Base-by-base conservation (phyloP, 148 eudicot genomes). In the Rheum nobile region DNA sequence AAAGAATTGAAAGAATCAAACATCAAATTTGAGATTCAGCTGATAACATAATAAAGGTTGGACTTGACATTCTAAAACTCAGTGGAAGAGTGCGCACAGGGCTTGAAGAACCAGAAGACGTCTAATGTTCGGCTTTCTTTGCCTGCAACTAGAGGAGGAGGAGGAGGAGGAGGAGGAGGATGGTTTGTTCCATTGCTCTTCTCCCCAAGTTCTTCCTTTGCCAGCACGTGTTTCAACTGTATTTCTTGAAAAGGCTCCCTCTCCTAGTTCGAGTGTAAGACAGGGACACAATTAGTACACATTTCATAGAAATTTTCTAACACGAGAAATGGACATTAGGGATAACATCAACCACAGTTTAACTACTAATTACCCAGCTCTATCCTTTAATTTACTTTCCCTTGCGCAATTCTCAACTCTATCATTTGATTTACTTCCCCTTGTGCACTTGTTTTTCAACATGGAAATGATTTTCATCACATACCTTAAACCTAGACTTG, bases 51-150 rank as follows among this genome's bases (percentile, higher is more conserved):
- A 50, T 50, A 21, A 50, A 1, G 21, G 16, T 50, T 21, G 26
- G 10, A 10, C 10, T 50, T 16, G 57, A 50, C 57, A n/a, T 14
- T 48, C 22, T 34, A 65, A 65, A 65, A 65, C 21, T 65, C 70
- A 32, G 39, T 65, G 6, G 70, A 65, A 16, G 70, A 31, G 39
- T 65, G 89, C 12, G 91, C 87, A 91, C 98, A 94, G 68, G 98
- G 98, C 85, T 94, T 91, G 48, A 94, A 74, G 82, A 94, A 88
- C 98, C 98, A 94, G 72, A 94, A 89, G 68, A 91, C 90, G 80
- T 94, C 98, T 77, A 91, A 77, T 48, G 84, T 78, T 75, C 75
- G 48, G 42, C 89, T 85, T 74, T 86, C 93, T 75, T 77, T 86
- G 71, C 87, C 84, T 24, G 76, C 85, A 46, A 71, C 47, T 50